Evolutionary conservation across 495 filamentous ascomycete genomes (phyloP), one percentile per base, ranked within the genome.

Genomic region (Penicillium bialowiezense): DNA sequence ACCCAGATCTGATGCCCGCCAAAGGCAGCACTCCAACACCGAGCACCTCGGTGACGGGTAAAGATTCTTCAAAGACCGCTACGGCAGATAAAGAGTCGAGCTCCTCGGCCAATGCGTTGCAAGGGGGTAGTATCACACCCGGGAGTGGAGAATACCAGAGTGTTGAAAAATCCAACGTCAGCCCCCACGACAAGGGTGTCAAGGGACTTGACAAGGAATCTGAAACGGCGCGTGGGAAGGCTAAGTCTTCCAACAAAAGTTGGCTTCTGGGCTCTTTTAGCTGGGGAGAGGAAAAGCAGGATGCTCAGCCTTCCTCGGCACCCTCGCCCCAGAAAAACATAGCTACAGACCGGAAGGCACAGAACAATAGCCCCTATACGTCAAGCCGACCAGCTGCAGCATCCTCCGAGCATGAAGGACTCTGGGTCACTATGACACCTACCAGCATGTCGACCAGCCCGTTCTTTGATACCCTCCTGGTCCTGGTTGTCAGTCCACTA

Each of bases 341-440:
- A 14, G 41, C 23, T 13, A 1, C 29, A 3, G 51, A 49, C 40
- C 48, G 48, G 37, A 58, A 65, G 28, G 36, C n/a, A 3, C 54
- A 51, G 20, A 26, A 3, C 23, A 54, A 51, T 35, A 15, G 39
- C 1, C 37, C 48, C 23, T 36, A 50, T 39, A 23, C 52, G 2
- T 54, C 43, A 9, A 56, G 23, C 18, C 48, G 38, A 2, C 44
- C 62, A 13, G 15, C 36, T 13, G 38, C 55, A n/a, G 55, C 63
- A 18, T 50, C 54, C 5, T 69, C 75, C 26, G 80, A 76, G 35
- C 87, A 86, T 54, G 85, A 93, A 50, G 93, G 93, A 7, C 79
- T 98, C 5, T 97, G 95, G 95, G 89, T 98, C 21, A 95, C 91
- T 2, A 78, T 98, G 45, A 93, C 91, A 1, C 93, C 91, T 12